Base-by-base conservation (phyloP, 2,329 filamentous ascomycete species). In the Ophiosphaerella korrae region DNA sequence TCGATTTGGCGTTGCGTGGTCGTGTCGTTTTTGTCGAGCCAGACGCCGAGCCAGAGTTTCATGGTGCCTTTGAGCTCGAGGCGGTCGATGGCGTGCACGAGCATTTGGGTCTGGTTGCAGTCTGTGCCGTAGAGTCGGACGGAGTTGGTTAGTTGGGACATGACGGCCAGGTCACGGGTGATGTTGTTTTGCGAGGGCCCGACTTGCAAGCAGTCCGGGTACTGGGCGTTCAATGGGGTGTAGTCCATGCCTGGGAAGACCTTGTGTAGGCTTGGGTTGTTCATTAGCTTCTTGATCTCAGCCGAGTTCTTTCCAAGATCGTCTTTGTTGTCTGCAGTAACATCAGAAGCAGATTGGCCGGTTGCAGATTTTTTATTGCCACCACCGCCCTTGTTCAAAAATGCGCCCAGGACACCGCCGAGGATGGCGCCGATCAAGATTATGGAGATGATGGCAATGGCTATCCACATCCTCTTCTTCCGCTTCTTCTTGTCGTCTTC, bases 181-280 rank as follows among this genome's bases (percentile, higher is more conserved):
- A 97, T 82, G 70, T 97, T 97, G 77, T 97, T 96, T 71, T 97
- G 93, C 31, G 88, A 92, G 0, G 93, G 89, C 1, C 90, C 89
- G 61, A 87, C 83, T 47, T 82, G 77, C 29, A 92, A 58, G 74
- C 93, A 97, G 34, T 87, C 87, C 2, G 93, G 93, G 64, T 93
- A 97, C 73, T 97, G 92, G 0, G 90, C 86, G 69, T 95, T 92
- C 72, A 94, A 83, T 0, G 93, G 92, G 0, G 93, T 97, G 72
- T 97, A 97, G 75, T 97, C 93, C 76, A 97, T 90, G 23, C 92
- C 93, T 0, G 92, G 90, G 72, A 97, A 97, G 2, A 97, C 91
- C 73, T 91, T 95, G 81, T 96, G 91, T 21, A 97, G 81, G 57
- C 92, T 77, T 0, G 80, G 70, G 74, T 96, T 96, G 77, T 89